These are phyloP conservation scores for Dryas integrifolia DNA, from an alignment of 331 rosid species.

Conservation along the genomic window DNA sequence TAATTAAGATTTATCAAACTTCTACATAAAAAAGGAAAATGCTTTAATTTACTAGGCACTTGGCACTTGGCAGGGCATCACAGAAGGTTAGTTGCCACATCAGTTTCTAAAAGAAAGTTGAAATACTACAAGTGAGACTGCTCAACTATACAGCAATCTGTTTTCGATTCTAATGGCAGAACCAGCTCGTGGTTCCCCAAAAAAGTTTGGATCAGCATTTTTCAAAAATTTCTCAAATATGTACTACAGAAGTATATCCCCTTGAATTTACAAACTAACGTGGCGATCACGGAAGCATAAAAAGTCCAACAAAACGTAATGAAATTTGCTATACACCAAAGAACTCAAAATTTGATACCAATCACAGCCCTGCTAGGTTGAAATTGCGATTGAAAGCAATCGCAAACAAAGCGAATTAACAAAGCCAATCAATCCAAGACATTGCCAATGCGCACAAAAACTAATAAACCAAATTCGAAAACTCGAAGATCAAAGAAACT, in stretches of 20 bases:
- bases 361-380: neutral
- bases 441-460: neutral
- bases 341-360: neutral
- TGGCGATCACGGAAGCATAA: too few relatives aligned
- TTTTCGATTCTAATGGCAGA: neutral
- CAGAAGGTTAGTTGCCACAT: too few relatives aligned
- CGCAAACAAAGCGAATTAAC: neutral
- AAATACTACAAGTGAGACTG: neutral
- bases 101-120: neutral
- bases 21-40: neutral
- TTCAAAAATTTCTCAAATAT: neutral
- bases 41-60: neutral
- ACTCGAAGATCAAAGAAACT: neutral
- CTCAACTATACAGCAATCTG: neutral
- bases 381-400: neutral
- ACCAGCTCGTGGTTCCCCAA: neutral
- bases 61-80: neutral
- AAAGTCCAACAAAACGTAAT: neutral
- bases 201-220: neutral
- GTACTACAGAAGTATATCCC: too few relatives aligned
- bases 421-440: neutral
- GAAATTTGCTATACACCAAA: neutral
- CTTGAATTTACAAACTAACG: too few relatives aligned
- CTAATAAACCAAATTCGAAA: neutral
- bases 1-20: neutral